Base-by-base conservation (phyloP, 257 asterid genomes). In the Solanum lignicaule region DNA sequence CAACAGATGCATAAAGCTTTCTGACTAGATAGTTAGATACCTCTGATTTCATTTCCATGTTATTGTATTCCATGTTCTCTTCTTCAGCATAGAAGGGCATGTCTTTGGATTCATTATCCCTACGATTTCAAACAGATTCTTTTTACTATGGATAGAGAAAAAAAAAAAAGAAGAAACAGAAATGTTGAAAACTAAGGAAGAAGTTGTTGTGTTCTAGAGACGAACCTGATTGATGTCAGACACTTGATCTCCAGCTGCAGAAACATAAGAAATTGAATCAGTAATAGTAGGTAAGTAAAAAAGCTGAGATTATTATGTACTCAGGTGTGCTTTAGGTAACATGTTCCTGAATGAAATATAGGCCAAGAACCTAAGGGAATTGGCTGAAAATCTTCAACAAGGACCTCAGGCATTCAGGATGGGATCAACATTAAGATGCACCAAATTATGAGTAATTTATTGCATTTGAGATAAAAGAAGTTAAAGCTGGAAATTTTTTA, bases 181-280 rank as follows among this genome's bases (percentile, higher is more conserved):
- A 23, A 82, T 18, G 43, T 82, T 18, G 86, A 31, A 39, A 83
- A 39, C 25, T 68, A 21, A 23, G 60, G 48, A 31, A 38, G 25
- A 68, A 71, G 39, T 23, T 32, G 12, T 35, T 8, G 31, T 33
- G 32, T 9, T 73, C 38, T 32, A 73, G 75, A 10, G 69, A 86
- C 88, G 21, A 88, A 91, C 94, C 93, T 92, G 88, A 79, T 78
- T 38, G 94, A 91, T 85, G 93, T 91, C 14, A 92, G 90, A 69
- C 94, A 92, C 88, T 73, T 89, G 68, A 92, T 92, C 88, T 92
- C 93, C 89, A 91, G 89, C 94, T 92, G 89, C 86, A 86, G 87
- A 78, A 84, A 55, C 55, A 75, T 62, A 86, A 52, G 46, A 89
- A 68, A 41, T 12, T 68, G 86, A 82, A 31, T 82, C 86, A 82